These are phyloP conservation scores for Xylariaceae sp. DNA, from an alignment of 2,329 filamentous ascomycete species.

Conservation along the genomic window DNA sequence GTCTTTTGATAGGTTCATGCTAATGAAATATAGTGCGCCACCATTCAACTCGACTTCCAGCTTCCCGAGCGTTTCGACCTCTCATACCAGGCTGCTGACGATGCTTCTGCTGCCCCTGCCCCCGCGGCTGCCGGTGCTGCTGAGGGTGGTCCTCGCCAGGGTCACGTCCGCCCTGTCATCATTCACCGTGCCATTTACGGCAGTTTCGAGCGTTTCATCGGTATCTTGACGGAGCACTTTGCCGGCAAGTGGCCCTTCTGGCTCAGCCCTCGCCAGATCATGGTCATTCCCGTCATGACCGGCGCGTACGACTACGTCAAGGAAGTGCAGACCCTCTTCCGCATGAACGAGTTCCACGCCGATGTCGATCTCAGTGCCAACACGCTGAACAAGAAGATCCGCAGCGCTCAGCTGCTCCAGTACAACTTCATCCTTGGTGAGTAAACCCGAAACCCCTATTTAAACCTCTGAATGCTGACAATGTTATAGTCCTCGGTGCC, in stretches of 20 bases:
- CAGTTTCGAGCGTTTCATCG: constrained; percentile 60
- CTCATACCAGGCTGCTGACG: constrained; percentile 22
- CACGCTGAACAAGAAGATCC: constrained; percentile 86
- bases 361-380: constrained; percentile 69
- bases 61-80: constrained; percentile 52
- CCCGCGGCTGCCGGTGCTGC: constrained; percentile 26
- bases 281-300: constrained; percentile 72
- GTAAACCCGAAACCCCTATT: too few relatives aligned
- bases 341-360: constrained; percentile 62
- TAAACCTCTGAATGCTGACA: too few relatives aligned
- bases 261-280: constrained; percentile 76
- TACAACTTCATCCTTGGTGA: constrained; percentile 79
- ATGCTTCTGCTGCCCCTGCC: constrained; percentile 28
- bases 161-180: constrained; percentile 77
- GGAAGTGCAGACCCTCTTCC: constrained; percentile 66
- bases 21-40: constrained; percentile 70
- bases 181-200: constrained; percentile 79
- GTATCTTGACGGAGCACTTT: constrained; percentile 78
- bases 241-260: constrained; percentile 87
- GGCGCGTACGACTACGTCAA: constrained; percentile 67
- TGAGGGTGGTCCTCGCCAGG: constrained; percentile 52
- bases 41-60: constrained; percentile 91
- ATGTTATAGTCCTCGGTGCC: constrained; percentile 26
- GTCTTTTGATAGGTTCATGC: neutral
- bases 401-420: constrained; percentile 71